Evolutionary conservation across 2,329 filamentous ascomycete genomes (phyloP).

Genomic region (Aphanoascus verrucosus): DNA sequence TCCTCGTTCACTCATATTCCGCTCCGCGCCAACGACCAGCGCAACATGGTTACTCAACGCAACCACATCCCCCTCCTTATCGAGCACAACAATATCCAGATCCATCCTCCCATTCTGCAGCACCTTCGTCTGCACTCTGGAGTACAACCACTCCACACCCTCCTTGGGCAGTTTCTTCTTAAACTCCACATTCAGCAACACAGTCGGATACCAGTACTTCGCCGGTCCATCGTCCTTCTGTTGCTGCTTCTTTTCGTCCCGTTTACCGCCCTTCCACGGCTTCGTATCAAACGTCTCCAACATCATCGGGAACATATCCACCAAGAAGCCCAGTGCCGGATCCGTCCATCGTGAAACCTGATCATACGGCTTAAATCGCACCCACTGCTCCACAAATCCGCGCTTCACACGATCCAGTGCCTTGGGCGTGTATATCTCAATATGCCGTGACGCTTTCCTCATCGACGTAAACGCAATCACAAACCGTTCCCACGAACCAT

Average conservation of each 20-base stretch:
- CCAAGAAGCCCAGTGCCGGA: constrained; percentile 52
- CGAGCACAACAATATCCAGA: constrained; percentile 57
- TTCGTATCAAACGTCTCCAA: constrained; percentile 41
- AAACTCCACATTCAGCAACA: constrained; percentile 64
- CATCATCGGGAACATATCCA: constrained; percentile 59
- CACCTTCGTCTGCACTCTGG: constrained; percentile 53
- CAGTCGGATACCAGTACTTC: constrained; percentile 63
- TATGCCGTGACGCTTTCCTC: constrained; percentile 41
- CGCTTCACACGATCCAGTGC: constrained; percentile 23
- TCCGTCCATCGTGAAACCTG: constrained; percentile 49
- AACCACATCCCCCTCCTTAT: constrained; percentile 54
- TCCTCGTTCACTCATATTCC: constrained; percentile 48
- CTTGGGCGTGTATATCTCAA: constrained; percentile 43
- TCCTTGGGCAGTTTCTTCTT: constrained; percentile 59
- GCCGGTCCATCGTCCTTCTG: constrained; percentile 20
- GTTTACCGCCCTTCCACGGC: constrained; percentile 13
- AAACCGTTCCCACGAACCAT: constrained; percentile 39
- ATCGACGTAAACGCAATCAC: constrained; percentile 25
- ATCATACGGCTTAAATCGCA: constrained; percentile 44
- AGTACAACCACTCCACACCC: constrained; percentile 63
- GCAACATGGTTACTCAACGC: constrained; percentile 59
- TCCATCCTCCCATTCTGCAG: constrained; percentile 64
- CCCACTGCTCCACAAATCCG: constrained; percentile 52
- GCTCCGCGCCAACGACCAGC: constrained; percentile 51
- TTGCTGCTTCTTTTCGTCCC: constrained; percentile 19